Percentiles rank a stretch among this genome's conserved stretches.
phyloP scores from a whole-genome alignment of 2,329 filamentous ascomycete species.

The Diplodia seriata region DNA sequence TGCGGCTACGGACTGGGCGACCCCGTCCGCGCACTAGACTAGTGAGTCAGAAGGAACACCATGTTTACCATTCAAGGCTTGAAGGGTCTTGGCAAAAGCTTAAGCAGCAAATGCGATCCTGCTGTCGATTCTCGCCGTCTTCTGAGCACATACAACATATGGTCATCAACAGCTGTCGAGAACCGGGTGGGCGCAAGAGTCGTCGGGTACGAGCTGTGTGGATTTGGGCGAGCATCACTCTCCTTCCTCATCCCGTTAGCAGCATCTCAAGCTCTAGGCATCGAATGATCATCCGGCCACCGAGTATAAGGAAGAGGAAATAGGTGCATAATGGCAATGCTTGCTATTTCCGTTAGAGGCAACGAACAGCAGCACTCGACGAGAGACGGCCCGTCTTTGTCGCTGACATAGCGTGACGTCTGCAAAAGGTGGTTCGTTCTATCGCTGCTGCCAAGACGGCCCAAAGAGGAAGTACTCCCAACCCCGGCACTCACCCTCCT shows the following conservation, averaged over 20 bases:
- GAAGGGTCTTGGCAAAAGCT: no score
- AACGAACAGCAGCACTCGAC: background rate
- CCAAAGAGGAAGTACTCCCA: background rate
- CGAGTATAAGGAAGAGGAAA: background rate
- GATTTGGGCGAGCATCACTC: background rate
- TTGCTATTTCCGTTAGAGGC: background rate
- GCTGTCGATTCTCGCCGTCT: no score
- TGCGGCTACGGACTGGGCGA: background rate
- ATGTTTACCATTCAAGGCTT: no score
- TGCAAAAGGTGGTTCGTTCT: constrained; percentile 1
- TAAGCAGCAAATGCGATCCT: no score
- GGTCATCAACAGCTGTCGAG: background rate
- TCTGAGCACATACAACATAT: no score
- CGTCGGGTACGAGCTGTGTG: background rate
- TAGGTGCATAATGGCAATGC: background rate
- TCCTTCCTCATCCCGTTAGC: background rate
- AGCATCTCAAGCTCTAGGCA: background rate
- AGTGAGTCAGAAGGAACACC: no score
- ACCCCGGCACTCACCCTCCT: background rate
- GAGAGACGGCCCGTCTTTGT: background rate
- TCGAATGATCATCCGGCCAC: background rate
- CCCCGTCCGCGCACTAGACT: no score
- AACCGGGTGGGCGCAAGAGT: background rate
- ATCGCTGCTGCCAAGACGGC: background rate
- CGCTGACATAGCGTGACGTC: background rate